A percentile compares a stretch with the other conserved stretches of the same genome.
Conservation (phyloP, 495 filamentous ascomycete species). For the Thozetella sp. region DNA sequence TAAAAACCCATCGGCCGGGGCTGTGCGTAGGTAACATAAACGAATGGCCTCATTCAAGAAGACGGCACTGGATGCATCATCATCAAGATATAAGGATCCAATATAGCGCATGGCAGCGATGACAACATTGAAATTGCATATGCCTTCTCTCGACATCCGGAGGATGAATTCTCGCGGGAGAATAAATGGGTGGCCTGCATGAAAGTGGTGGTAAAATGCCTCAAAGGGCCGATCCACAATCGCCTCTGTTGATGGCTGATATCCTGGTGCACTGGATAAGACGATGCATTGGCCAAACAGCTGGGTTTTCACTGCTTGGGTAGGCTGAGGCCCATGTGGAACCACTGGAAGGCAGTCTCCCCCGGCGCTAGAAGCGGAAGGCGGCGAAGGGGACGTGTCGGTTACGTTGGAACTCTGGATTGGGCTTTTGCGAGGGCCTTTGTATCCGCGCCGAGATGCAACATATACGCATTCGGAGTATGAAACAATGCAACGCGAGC, state of each 20-base stretch:
- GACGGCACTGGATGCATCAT: conserved; percentile 48
- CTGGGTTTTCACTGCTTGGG: no score
- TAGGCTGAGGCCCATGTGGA: no score
- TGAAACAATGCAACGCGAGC: conserved; percentile 41
- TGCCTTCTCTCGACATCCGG: conserved; percentile 39
- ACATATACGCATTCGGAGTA: conserved; percentile 47
- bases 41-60: conserved; percentile 60
- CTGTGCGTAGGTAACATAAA: conserved; percentile 46
- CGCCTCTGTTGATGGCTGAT: conserved; percentile 33
- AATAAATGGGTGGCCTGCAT: conserved; percentile 69
- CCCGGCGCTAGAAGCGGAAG: no score
- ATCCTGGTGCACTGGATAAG: conserved; percentile 24
- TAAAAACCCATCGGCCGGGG: conserved; percentile 61
- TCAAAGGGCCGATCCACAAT: conserved; percentile 57
- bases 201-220: conserved; percentile 65
- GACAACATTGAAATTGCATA: conserved; percentile 35
- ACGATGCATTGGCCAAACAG: conserved; percentile 26
- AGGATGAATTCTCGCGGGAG: conserved; percentile 50
- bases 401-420: conserved; percentile 47
- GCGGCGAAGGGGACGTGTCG: conserved; percentile 48
- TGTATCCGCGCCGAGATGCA: conserved; percentile 52
- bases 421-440: conserved; percentile 50
- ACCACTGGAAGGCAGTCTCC: no score
- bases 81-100: conserved; percentile 60
- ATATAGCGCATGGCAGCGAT: conserved; percentile 71